phyloP scores from a whole-genome alignment of 768 basidiomycete species.

The Wakefieldia striispora region DNA sequence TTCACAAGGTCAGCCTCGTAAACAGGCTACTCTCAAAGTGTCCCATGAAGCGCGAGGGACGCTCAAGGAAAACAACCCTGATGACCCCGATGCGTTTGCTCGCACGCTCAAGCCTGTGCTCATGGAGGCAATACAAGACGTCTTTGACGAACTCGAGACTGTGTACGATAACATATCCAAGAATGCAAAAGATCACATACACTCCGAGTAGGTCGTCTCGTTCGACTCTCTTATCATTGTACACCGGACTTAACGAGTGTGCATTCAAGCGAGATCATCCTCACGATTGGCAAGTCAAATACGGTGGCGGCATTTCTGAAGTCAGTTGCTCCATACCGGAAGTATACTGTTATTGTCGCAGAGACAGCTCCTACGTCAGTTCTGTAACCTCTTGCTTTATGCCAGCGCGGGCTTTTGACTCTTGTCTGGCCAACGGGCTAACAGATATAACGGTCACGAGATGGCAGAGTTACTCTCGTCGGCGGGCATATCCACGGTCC shows the following conservation, averaged over 20 bases:
- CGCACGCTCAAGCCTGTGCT: conserved; percentile 84
- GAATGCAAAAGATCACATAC: conserved; percentile 93
- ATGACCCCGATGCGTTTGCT: conserved; percentile 79
- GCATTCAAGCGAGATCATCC: conserved; percentile 77
- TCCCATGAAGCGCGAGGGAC: conserved; percentile 50
- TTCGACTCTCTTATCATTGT: background rate
- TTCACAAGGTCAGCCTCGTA: conserved; percentile 68
- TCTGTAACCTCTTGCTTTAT: background rate
- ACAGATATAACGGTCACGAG: conserved; percentile 78
- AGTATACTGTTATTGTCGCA: conserved; percentile 94
- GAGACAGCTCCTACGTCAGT: conserved; percentile 91
- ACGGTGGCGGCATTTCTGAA: conserved; percentile 95
- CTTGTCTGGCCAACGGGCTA: conserved; percentile 36
- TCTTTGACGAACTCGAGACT: conserved; percentile 92
- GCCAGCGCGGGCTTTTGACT: conserved; percentile 1
- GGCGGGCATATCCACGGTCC: conserved; percentile 86
- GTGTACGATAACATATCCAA: conserved; percentile 94
- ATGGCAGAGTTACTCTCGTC: conserved; percentile 82
- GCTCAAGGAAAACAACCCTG: conserved; percentile 65
- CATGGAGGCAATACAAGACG: conserved; percentile 96
- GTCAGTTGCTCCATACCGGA: conserved; percentile 82
- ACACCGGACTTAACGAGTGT: background rate
- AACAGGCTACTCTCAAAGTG: conserved; percentile 42
- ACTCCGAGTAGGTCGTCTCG: conserved; percentile 78
- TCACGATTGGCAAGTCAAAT: conserved; percentile 90